Base-by-base conservation (phyloP, 768 basidiomycete species). In the Phylloporus rhodoxanthus region DNA sequence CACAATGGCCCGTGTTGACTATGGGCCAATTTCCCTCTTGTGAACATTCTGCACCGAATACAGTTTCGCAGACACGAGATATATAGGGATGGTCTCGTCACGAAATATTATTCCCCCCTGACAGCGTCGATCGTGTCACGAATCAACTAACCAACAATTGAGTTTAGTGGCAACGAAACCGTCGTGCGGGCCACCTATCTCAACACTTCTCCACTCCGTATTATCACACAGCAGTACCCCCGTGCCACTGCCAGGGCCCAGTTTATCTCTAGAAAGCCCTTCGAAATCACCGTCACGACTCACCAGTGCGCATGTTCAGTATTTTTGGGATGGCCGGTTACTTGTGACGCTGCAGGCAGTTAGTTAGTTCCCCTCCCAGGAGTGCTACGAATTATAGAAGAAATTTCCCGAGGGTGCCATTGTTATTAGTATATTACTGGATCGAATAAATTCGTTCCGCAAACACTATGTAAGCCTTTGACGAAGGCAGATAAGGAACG, bases 401-500 rank as follows among this genome's bases (percentile, higher is more conserved):
- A 25, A 43, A 25, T 34, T 56, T 17, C 44, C 13, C 5, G 8
- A 8, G 5, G 47, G 53, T 4, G 50, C 56, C 5, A 39, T 58
- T 8, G 52, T 68, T 33, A 62, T 66, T n/a, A n/a, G n/a, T n/a
- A n/a, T n/a, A n/a, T n/a, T 23, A 61, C 61, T n/a, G 56, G 57
- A 17, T 63, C 65, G 4, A 71, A 73, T 1, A 71, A 69, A 28
- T 80, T 83, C 55, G 66, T 88, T 3, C 85, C 83, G 8, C 86
- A 88, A 61, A 69, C 57, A 28, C 77, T 84, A 68, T 88, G 87
- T 62, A 78, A 74, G 56, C 85, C 86, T 4, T 79, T 82, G 60
- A 87, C 84, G 3, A 78, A 77, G 41, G 81, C 82, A 57, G 85
- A 87, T 60, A 75, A 80, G 29, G 78, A 79, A 32, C 80, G 84